phyloP scores from a whole-genome alignment of 2,329 filamentous ascomycete genomes.

The Fusarium scirpi region DNA sequence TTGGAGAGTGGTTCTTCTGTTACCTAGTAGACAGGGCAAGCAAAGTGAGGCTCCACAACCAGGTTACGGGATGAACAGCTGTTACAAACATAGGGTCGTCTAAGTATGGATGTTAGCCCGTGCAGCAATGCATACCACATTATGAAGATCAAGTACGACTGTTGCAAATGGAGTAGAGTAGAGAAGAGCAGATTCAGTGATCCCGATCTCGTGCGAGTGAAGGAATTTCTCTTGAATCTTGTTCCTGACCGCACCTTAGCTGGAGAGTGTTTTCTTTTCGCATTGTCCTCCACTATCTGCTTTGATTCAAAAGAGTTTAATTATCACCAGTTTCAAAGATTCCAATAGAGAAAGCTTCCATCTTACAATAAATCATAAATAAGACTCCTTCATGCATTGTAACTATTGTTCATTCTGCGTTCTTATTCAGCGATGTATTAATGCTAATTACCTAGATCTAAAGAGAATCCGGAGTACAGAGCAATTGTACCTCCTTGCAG shows the following conservation, averaged over 20 bases:
- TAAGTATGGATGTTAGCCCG: background rate
- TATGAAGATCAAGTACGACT: slow-evolving; percentile 11
- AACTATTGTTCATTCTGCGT: too few species aligned
- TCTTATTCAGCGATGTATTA: too few species aligned
- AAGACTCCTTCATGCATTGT: background rate
- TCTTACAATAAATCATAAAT: too few species aligned
- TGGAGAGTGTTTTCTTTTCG: background rate
- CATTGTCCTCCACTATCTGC: background rate
- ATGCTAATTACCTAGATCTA: background rate
- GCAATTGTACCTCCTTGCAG: slow-evolving; percentile 33
- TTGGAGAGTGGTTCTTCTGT: too few species aligned
- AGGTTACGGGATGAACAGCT: slow-evolving; percentile 38
- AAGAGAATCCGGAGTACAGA: slow-evolving; percentile 39
- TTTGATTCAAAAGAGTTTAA: background rate
- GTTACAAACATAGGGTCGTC: slow-evolving; percentile 19
- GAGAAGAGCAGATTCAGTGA: slow-evolving; percentile 21
- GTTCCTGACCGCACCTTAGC: slow-evolving; percentile 9
- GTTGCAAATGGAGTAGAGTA: background rate
- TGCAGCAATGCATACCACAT: slow-evolving; percentile 6
- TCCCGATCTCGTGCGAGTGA: slow-evolving; percentile 40
- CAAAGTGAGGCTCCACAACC: slow-evolving; percentile 30
- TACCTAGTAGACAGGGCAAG: background rate
- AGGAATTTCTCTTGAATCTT: slow-evolving; percentile 17
- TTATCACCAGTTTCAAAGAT: background rate
- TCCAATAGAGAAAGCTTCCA: too few species aligned